phyloP scores from a whole-genome alignment of 768 basidiomycete genomes.

The Nidularia pulvinata region DNA sequence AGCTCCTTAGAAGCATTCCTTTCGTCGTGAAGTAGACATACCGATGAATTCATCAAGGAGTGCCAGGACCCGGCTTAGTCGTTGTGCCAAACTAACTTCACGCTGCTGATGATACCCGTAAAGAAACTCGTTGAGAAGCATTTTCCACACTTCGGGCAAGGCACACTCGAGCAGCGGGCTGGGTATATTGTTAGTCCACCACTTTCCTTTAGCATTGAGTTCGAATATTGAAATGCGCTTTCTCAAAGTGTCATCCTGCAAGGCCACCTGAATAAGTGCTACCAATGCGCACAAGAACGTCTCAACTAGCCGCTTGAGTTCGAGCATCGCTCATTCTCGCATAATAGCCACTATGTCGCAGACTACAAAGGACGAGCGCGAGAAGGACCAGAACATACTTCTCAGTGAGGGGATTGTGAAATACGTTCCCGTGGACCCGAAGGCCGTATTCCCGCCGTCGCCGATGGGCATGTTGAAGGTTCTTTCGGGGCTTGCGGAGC shows the following conservation, averaged over 20 bases:
- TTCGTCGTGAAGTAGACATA: conserved; percentile 47
- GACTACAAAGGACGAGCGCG: too few relatives aligned
- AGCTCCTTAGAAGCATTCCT: conserved; percentile 57
- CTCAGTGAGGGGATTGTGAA: conserved; percentile 36
- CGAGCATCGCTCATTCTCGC: conserved; percentile 42
- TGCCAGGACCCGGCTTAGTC: conserved; percentile 40
- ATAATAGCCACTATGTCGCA: conserved; percentile 46
- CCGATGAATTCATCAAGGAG: conserved; percentile 23
- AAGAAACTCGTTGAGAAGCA: conserved; percentile 33
- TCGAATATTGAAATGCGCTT: neutral
- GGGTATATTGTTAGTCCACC: conserved; percentile 8
- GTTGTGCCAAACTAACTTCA: conserved; percentile 34
- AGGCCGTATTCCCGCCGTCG: neutral
- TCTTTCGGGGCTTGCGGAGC: conserved; percentile 28
- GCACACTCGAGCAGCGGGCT: conserved; percentile 41
- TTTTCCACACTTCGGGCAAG: conserved; percentile 43
- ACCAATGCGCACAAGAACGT: conserved; percentile 25
- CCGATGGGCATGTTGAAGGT: conserved; percentile 26
- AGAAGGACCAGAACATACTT: conserved; percentile 42
- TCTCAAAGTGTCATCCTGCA: conserved; percentile 38
- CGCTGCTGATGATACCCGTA: conserved; percentile 29
- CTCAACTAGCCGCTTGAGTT: conserved; percentile 45
- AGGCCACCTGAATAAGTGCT: conserved; percentile 39
- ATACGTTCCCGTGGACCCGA: conserved; percentile 15
- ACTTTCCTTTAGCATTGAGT: neutral